These are phyloP conservation scores for Curvularia lunata DNA, from an alignment of 2,329 filamentous ascomycete genomes.

Conservation along the genomic window DNA sequence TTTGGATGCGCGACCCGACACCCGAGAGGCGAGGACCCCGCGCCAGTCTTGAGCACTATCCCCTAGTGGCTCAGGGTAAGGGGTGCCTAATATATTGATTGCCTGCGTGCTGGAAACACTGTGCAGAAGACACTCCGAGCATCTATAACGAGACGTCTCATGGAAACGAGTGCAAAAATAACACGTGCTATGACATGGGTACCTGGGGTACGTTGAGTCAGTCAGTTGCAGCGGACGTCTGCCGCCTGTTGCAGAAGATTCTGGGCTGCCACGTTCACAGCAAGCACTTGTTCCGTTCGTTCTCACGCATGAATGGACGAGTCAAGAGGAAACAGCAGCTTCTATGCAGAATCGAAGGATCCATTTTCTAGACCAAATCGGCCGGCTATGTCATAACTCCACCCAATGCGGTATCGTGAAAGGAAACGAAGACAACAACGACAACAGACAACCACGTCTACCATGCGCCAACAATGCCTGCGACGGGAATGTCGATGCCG, in stretches of 20 bases:
- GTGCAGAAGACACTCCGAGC: background rate
- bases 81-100: conserved; percentile 10
- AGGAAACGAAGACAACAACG: background rate
- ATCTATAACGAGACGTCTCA: background rate
- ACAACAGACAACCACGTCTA: conserved; percentile 22
- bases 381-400: conserved; percentile 18
- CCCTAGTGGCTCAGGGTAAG: conserved; percentile 6
- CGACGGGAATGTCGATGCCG: conserved; percentile 58
- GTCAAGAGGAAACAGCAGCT: background rate
- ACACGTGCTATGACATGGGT: background rate
- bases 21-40: conserved; percentile 12
- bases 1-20: conserved; percentile 7
- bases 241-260: background rate
- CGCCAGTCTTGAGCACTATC: conserved; percentile 14
- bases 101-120: background rate
- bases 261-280: background rate
- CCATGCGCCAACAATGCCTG: conserved; percentile 57
- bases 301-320: background rate
- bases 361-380: background rate
- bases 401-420: conserved; percentile 26
- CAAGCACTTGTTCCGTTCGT: background rate
- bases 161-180: background rate
- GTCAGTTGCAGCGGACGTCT: conserved; percentile 6
- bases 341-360: background rate
- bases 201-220: conserved; percentile 6